These are phyloP conservation scores for rapeseed (Brassica napus) DNA, from an alignment of 345 rosid genomes.

Conservation along the genomic window DNA sequence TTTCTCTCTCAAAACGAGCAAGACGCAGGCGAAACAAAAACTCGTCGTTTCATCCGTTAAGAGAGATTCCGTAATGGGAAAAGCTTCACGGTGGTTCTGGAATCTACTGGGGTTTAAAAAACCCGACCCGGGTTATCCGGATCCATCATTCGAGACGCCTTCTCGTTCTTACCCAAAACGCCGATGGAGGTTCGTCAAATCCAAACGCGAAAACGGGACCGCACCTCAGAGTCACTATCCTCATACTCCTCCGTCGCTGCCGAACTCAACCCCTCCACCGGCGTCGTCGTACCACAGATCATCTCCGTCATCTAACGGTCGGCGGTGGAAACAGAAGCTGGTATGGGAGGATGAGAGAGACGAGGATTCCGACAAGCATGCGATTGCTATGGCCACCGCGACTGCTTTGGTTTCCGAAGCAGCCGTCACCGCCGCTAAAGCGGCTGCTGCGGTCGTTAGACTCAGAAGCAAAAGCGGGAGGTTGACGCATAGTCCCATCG, in stretches of 20 bases:
- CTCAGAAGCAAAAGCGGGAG: conserved; percentile 73
- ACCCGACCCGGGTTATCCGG: conserved; percentile 40
- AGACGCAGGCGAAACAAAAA: not conserved
- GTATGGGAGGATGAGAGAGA: conserved; percentile 23
- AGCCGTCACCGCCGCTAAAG: conserved; percentile 74
- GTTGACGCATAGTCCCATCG: conserved; percentile 32
- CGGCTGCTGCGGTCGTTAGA: conserved; percentile 72
- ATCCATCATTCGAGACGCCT: conserved; percentile 21
- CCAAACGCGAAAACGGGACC: conserved; percentile 49
- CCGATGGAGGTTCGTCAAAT: conserved; percentile 82
- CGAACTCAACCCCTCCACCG: conserved; percentile 13
- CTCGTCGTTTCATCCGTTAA: not conserved
- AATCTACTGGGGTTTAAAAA: conserved; percentile 66
- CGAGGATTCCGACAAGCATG: conserved; percentile 51
- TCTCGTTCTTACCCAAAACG: conserved; percentile 47
- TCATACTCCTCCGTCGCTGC: not conserved
- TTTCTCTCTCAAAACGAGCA: conserved; percentile 13
- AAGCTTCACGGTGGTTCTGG: conserved; percentile 78
- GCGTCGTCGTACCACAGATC: conserved; percentile 7
- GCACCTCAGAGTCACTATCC: not conserved
- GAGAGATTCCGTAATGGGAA: conserved; percentile 58
- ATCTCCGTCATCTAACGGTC: not conserved
- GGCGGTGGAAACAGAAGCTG: conserved; percentile 21
- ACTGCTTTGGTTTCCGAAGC: conserved; percentile 77
- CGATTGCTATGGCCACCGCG: conserved; percentile 81